Percentiles rank a stretch among this genome's conserved stretches.
Evolutionary conservation across 1,284 basidiomycete genomes (phyloP).

Genomic region (Violaceomyces palustris): DNA sequence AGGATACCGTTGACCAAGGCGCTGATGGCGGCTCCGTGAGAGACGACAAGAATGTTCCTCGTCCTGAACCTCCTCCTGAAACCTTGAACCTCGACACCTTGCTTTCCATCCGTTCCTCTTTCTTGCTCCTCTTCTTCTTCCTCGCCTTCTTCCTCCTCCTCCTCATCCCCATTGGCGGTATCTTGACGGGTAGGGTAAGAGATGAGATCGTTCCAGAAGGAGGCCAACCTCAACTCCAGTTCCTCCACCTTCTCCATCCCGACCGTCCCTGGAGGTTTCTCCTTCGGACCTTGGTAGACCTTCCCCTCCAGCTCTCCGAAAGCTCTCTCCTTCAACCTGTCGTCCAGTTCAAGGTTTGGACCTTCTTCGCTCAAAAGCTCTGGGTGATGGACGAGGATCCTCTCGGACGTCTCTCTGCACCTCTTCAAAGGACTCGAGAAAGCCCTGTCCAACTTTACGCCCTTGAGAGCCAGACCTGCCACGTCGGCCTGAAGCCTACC

Average conservation of each 20-base stretch:
- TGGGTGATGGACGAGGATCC: too few relatives aligned
- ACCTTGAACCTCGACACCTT: too few relatives aligned
- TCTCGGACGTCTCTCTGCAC: too few relatives aligned
- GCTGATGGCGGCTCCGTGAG: conserved; percentile 45
- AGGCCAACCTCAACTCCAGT: conserved; percentile 24
- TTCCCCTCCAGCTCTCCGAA: conserved; percentile 47
- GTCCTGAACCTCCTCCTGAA: too few relatives aligned
- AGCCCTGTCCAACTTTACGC: conserved; percentile 31
- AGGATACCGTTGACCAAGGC: conserved; percentile 41
- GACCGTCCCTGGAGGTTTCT: conserved; percentile 35
- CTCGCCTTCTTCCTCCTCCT: too few relatives aligned
- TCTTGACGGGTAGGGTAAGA: conserved; percentile 1
- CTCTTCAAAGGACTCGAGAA: conserved; percentile 39
- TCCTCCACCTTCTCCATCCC: conserved; percentile 37
- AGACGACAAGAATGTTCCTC: conserved; percentile 45
- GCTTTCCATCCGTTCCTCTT: neutral
- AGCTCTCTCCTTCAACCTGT: conserved; percentile 39
- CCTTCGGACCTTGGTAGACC: conserved; percentile 24
- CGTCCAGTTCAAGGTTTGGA: conserved; percentile 26
- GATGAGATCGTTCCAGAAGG: conserved; percentile 40
- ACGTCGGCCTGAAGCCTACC: conserved; percentile 38
- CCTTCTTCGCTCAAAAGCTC: too few relatives aligned
- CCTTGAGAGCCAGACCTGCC: conserved; percentile 29
- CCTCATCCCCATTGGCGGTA: too few relatives aligned
- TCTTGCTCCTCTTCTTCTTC: neutral